These are phyloP conservation scores for Emergomyces pasteurianus DNA, from an alignment of 2,329 filamentous ascomycete species.

Conservation along the genomic window DNA sequence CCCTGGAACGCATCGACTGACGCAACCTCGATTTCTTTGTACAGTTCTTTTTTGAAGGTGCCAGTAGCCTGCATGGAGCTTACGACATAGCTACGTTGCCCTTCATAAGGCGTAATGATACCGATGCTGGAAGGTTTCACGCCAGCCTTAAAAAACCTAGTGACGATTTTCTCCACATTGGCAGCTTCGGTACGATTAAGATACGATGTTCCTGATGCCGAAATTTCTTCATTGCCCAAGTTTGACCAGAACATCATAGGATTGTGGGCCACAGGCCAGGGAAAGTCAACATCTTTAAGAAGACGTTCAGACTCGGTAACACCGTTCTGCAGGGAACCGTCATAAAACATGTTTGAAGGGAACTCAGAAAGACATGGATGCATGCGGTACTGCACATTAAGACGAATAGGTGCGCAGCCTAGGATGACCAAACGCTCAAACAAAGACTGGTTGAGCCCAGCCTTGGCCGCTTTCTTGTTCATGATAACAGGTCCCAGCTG, in stretches of 20 bases:
- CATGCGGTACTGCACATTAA: constrained; percentile 98
- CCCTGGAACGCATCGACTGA: constrained; percentile 98
- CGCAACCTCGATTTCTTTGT: constrained; percentile 97
- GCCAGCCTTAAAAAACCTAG: constrained; percentile 95
- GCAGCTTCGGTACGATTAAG: constrained; percentile 94
- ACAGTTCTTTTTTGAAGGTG: constrained; percentile 94
- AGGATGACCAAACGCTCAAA: constrained; percentile 93
- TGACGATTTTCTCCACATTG: constrained; percentile 97
- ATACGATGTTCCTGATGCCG: constrained; percentile 92
- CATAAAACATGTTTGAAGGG: constrained; percentile 99
- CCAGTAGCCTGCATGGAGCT: constrained; percentile 98
- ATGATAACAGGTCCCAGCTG: constrained; percentile 97
- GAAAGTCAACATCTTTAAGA: constrained; percentile 89
- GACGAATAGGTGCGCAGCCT: constrained; percentile 77
- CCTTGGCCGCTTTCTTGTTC: constrained; percentile 99
- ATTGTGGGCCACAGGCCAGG: constrained; percentile 85
- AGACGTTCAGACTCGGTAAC: constrained; percentile 82
- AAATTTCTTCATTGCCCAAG: constrained; percentile 93
- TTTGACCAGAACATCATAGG: constrained; percentile 99
- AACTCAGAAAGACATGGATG: constrained; percentile 95
- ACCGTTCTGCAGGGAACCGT: constrained; percentile 91
- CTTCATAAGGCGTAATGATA: constrained; percentile 97
- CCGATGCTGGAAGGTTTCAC: constrained; percentile 90
- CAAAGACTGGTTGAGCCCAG: constrained; percentile 92
- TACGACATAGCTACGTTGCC: constrained; percentile 94